phyloP scores from a whole-genome alignment of 2,329 filamentous ascomycete genomes.

The Diaporthe sp. region DNA sequence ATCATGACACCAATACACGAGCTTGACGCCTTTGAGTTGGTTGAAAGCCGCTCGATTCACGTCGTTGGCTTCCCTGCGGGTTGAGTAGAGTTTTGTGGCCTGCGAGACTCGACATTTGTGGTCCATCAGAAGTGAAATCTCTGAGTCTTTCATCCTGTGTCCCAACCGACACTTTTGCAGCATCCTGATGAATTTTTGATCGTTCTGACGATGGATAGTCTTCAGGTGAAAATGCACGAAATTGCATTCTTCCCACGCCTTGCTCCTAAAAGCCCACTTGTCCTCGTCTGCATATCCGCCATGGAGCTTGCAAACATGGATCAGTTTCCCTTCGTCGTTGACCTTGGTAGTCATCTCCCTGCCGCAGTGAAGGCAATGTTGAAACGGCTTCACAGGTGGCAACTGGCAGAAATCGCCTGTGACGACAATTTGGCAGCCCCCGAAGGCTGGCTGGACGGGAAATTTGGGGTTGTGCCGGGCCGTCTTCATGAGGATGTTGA shows the following conservation, averaged over 20 bases:
- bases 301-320: slow-evolving; percentile 51
- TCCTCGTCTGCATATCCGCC: slow-evolving; percentile 59
- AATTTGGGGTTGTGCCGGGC: slow-evolving; percentile 42
- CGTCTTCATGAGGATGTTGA: slow-evolving; percentile 61
- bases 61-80: slow-evolving; percentile 51
- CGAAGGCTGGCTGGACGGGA: slow-evolving; percentile 47
- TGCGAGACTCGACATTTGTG: slow-evolving; percentile 56
- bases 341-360: slow-evolving; percentile 45
- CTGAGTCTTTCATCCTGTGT: slow-evolving; percentile 49
- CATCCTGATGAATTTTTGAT: slow-evolving; percentile 65
- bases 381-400: slow-evolving; percentile 69
- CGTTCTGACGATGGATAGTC: slow-evolving; percentile 69
- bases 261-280: slow-evolving; percentile 72
- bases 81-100: slow-evolving; percentile 60
- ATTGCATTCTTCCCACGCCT: slow-evolving; percentile 65
- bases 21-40: slow-evolving; percentile 47
- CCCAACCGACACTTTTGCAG: slow-evolving; percentile 68
- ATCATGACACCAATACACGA: slow-evolving; percentile 53
- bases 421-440: slow-evolving; percentile 67
- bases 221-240: slow-evolving; percentile 67
- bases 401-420: slow-evolving; percentile 73
- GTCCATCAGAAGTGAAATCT: slow-evolving; percentile 58
- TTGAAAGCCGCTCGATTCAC: slow-evolving; percentile 52
- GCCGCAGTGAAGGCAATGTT: slow-evolving; percentile 63
- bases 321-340: slow-evolving; percentile 38